phyloP scores from a whole-genome alignment of 2,329 filamentous ascomycete genomes.

The Hymenoscyphus occultus region DNA sequence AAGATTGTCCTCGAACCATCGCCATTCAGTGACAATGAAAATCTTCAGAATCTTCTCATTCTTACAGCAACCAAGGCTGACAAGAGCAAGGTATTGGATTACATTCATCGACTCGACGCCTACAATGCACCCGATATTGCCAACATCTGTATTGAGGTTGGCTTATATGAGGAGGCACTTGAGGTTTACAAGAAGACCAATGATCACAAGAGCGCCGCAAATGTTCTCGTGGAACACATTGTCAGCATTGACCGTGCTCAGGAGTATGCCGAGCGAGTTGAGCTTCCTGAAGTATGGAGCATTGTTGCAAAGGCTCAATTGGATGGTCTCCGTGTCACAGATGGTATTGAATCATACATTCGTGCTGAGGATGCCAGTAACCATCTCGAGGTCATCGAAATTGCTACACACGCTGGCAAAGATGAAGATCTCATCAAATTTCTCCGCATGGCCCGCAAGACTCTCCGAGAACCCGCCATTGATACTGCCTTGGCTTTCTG shows the following conservation, averaged over 20 bases:
- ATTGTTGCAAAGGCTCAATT: slow-evolving; percentile 97
- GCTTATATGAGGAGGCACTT: slow-evolving; percentile 93
- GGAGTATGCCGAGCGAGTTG: slow-evolving; percentile 91
- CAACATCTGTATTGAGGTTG: slow-evolving; percentile 87
- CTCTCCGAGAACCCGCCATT: slow-evolving; percentile 85
- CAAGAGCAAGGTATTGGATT: slow-evolving; percentile 90
- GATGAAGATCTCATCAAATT: slow-evolving; percentile 97
- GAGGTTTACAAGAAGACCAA: slow-evolving; percentile 98
- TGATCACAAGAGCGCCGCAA: slow-evolving; percentile 81
- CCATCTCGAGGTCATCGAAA: slow-evolving; percentile 94
- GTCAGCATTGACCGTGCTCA: slow-evolving; percentile 98
- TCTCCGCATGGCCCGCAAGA: slow-evolving; percentile 96
- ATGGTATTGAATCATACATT: slow-evolving; percentile 96
- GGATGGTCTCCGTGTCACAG: slow-evolving; percentile 86
- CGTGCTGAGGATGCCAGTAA: slow-evolving; percentile 90
- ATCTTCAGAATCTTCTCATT: slow-evolving; percentile 92
- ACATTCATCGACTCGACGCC: slow-evolving; percentile 85
- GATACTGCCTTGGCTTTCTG: slow-evolving; percentile 93
- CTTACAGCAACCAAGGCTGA: slow-evolving; percentile 96
- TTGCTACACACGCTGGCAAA: slow-evolving; percentile 91
- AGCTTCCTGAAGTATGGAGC: slow-evolving; percentile 95
- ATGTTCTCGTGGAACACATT: slow-evolving; percentile 92
- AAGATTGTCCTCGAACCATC: slow-evolving; percentile 99
- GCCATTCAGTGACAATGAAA: slow-evolving; percentile 95
- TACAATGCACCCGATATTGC: slow-evolving; percentile 94